Conservation (phyloP, 495 filamentous ascomycete species). For the Podospora australis region DNA sequence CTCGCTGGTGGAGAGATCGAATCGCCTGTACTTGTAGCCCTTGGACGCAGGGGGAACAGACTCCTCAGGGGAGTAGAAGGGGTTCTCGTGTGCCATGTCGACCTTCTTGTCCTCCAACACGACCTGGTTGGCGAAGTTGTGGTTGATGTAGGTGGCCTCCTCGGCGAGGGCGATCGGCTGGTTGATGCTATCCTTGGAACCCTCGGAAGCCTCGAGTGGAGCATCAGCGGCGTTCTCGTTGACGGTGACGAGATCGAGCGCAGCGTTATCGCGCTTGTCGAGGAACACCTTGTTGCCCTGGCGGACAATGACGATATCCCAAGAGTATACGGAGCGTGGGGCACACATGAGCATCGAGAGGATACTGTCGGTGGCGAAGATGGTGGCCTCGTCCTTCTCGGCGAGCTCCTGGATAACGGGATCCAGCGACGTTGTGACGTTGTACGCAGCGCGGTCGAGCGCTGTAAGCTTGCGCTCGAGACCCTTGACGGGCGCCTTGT, state of each 20-base stretch:
- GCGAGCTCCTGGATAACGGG: conserved; percentile 95
- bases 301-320: conserved; percentile 89
- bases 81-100: conserved; percentile 80
- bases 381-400: conserved; percentile 92
- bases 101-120: conserved; percentile 75
- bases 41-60: conserved; percentile 89
- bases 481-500: conserved; percentile 83
- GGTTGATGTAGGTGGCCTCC: conserved; percentile 98
- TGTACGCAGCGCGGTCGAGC: conserved; percentile 91
- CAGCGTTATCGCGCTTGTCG: conserved; percentile 91
- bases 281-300: conserved; percentile 95
- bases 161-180: conserved; percentile 82
- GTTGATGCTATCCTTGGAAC: conserved; percentile 93
- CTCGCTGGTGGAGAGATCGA: conserved; percentile 87
- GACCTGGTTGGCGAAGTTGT: conserved; percentile 95
- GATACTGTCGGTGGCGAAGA: conserved; percentile 95
- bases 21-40: conserved; percentile 95
- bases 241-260: conserved; percentile 93
- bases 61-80: conserved; percentile 92
- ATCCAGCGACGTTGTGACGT: conserved; percentile 91
- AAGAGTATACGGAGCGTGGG: conserved; percentile 89
- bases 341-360: conserved; percentile 99
- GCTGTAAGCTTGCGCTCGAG: conserved; percentile 78
- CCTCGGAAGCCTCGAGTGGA: conserved; percentile 81
- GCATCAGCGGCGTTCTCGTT: conserved; percentile 99